Percentiles rank a stretch among this genome's conserved stretches.
phyloP scores from a whole-genome alignment of 305 asterid genomes.

The Fraxinus floribunda region DNA sequence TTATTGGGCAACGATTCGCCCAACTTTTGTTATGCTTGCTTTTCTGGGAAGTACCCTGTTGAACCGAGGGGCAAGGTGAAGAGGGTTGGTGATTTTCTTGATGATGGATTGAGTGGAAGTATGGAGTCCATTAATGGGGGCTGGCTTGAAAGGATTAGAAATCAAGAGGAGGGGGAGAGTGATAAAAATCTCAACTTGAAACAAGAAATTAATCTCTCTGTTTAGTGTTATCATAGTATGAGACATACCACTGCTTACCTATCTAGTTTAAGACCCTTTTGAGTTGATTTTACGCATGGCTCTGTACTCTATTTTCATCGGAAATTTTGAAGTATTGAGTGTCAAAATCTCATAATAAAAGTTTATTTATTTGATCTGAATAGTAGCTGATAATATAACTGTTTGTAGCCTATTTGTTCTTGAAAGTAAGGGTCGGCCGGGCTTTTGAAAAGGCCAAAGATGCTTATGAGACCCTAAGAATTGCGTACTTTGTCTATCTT shows the following conservation, averaged over 20 bases:
- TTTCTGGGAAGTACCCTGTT: constrained; percentile 38
- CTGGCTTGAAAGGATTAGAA: constrained; percentile 35
- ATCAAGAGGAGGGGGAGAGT: background rate
- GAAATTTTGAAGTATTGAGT: background rate
- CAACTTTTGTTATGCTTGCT: constrained; percentile 27
- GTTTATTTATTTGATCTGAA: background rate
- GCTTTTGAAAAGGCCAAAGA: too few relatives aligned
- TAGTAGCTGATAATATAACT: background rate
- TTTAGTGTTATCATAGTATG: background rate
- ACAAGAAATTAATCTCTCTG: background rate
- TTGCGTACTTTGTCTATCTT: background rate
- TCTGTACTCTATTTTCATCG: background rate
- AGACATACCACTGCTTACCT: background rate
- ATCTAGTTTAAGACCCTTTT: background rate
- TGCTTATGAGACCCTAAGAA: background rate
- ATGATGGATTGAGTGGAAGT: constrained; percentile 44
- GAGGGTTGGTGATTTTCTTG: constrained; percentile 47
- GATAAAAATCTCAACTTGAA: too few relatives aligned
- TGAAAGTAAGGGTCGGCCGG: background rate
- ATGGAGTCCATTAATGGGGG: constrained; percentile 37
- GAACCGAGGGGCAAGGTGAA: constrained; percentile 43
- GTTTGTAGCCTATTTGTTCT: background rate
- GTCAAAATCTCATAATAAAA: background rate
- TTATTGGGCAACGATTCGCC: constrained; percentile 15
- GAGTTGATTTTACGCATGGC: background rate